These are phyloP conservation scores for Fragilaria crotonensis DNA, from an alignment of 108 stramenopile genomes.

Conservation along the genomic window DNA sequence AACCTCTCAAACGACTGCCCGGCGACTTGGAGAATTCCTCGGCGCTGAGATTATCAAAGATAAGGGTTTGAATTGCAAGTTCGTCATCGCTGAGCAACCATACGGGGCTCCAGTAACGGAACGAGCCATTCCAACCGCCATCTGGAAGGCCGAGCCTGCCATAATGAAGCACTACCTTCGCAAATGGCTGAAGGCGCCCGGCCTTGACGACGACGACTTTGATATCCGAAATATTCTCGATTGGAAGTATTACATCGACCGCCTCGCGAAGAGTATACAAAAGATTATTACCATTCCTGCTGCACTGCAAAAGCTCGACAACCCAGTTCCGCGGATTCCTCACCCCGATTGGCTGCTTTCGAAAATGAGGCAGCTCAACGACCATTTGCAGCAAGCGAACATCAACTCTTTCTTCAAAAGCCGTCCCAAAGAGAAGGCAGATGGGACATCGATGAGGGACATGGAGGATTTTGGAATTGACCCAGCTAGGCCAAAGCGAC, in stretches of 20 bases:
- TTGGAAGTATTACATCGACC: conserved; percentile 97
- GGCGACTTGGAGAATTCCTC: conserved; percentile 94
- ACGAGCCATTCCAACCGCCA: conserved; percentile 93
- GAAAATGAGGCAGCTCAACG: conserved; percentile 64
- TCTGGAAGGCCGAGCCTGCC: conserved; percentile 88
- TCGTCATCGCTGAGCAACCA: conserved; percentile 92
- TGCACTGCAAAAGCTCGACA: conserved; percentile 88
- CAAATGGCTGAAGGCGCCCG: conserved; percentile 89
- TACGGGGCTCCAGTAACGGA: conserved; percentile 96
- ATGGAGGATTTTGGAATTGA: conserved; percentile 68
- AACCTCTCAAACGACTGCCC: conserved; percentile 96
- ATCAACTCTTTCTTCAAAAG: conserved; percentile 70
- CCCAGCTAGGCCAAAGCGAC: conserved; percentile 33
- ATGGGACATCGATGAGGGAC: conserved; percentile 30
- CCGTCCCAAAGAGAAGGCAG: conserved; percentile 5
- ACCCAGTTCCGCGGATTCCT: conserved; percentile 91
- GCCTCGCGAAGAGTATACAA: conserved; percentile 93
- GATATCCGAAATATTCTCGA: conserved; percentile 93
- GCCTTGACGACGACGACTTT: conserved; percentile 78
- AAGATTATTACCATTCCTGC: conserved; percentile 99
- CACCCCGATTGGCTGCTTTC: conserved; percentile 95
- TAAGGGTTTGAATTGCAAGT: conserved; percentile 96
- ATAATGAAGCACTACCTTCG: conserved; percentile 86
- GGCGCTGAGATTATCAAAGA: conserved; percentile 98
- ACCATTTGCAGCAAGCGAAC: conserved; percentile 79